Conservation (phyloP, 2,329 filamentous ascomycete genomes). For the Dactylonectria macrodidyma region DNA sequence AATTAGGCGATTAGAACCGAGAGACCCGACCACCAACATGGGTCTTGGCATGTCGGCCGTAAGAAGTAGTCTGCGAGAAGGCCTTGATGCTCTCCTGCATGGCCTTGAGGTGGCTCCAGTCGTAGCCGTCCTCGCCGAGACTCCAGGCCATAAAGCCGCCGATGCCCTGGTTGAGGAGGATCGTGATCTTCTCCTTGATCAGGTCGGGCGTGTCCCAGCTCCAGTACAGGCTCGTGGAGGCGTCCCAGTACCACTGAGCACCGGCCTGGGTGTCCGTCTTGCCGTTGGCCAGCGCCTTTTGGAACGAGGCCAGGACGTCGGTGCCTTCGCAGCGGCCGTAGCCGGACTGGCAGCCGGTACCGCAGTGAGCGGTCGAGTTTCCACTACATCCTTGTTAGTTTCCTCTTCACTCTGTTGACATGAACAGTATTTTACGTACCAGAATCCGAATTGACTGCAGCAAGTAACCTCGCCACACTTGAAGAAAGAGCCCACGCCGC, state of each 20-base stretch:
- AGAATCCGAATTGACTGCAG: slow-evolving; percentile 41
- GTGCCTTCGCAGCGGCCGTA: slow-evolving; percentile 39
- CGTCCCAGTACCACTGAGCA: slow-evolving; percentile 70
- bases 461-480: slow-evolving; percentile 36
- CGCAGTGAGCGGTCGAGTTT: slow-evolving; percentile 39
- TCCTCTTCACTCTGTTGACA: neutral
- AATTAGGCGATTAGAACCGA: neutral
- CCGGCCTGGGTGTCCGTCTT: slow-evolving; percentile 63
- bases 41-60: neutral
- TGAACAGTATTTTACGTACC: slow-evolving; percentile 33
- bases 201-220: slow-evolving; percentile 68
- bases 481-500: slow-evolving; percentile 36
- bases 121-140: slow-evolving; percentile 63
- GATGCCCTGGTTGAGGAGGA: slow-evolving; percentile 58
- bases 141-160: slow-evolving; percentile 70
- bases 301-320: slow-evolving; percentile 53
- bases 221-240: slow-evolving; percentile 63
- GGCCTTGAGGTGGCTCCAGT: slow-evolving; percentile 60
- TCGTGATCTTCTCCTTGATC: slow-evolving; percentile 63
- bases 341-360: slow-evolving; percentile 38
- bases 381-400: slow-evolving; percentile 26
- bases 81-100: slow-evolving; percentile 52
- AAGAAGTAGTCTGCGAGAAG: neutral
- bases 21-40: neutral
- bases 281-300: slow-evolving; percentile 57